phyloP scores from a whole-genome alignment of 75 land plant species.

The Pinus taeda region DNA sequence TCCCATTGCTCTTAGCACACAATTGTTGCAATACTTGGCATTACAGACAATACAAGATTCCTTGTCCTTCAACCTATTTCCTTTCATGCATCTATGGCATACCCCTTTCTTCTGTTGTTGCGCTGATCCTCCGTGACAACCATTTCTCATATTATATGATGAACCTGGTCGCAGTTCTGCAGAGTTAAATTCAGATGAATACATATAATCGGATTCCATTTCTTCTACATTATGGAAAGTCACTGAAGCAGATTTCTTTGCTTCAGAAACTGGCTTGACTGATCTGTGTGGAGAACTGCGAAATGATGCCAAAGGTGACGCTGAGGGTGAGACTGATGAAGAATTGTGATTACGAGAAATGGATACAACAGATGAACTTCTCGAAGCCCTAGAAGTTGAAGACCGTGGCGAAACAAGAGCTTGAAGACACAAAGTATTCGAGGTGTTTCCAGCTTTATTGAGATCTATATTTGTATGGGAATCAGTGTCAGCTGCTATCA shows the following conservation, averaged over 20 bases:
- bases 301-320: constrained; percentile 17
- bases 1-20: constrained; percentile 89
- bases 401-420: constrained; percentile 20
- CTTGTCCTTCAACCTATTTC: constrained; percentile 61
- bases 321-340: constrained; percentile 36
- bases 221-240: constrained; percentile 39
- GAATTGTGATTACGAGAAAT: constrained; percentile 37
- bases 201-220: constrained; percentile 10
- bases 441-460: not conserved
- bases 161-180: constrained; percentile 1
- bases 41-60: constrained; percentile 85
- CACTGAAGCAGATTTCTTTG: constrained; percentile 26
- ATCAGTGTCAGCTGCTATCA: too few relatives aligned
- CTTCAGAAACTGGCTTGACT: constrained; percentile 9
- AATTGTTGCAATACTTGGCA: constrained; percentile 81
- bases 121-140: not conserved
- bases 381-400: constrained; percentile 30
- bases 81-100: constrained; percentile 74
- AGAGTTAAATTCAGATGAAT: constrained; percentile 7
- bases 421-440: constrained; percentile 6
- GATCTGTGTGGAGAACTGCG: constrained; percentile 8
- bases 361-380: constrained; percentile 37
- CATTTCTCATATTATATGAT: not conserved
- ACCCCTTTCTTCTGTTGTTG: constrained; percentile 50
- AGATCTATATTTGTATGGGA: not conserved